Percentiles rank a stretch among this genome's conserved stretches.
Conservation (phyloP, 768 basidiomycete genomes). For the Glaciozyma antarctica region DNA sequence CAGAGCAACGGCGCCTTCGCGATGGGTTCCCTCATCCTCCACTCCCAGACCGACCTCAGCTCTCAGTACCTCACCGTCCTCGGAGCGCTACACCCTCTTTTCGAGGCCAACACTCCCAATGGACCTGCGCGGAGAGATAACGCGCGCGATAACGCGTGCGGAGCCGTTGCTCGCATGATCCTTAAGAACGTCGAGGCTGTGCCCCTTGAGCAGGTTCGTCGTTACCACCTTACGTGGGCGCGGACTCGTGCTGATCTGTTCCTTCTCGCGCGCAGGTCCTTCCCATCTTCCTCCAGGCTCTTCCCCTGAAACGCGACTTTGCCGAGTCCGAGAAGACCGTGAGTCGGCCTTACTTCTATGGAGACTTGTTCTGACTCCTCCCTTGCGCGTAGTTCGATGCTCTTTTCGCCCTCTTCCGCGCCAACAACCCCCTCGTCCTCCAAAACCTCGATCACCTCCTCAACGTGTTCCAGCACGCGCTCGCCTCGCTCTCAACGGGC, state of each 20-base stretch:
- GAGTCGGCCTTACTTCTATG: neutral
- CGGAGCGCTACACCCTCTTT: slow-evolving; percentile 67
- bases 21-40: slow-evolving; percentile 77
- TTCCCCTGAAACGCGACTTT: slow-evolving; percentile 79
- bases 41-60: slow-evolving; percentile 69
- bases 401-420: slow-evolving; percentile 76
- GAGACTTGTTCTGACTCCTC: slow-evolving; percentile 43
- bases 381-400: slow-evolving; percentile 69
- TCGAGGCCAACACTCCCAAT: slow-evolving; percentile 55
- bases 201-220: slow-evolving; percentile 87
- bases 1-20: slow-evolving; percentile 95
- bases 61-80: slow-evolving; percentile 72
- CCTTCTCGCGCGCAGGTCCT: slow-evolving; percentile 53
- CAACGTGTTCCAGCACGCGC: slow-evolving; percentile 65
- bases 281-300: slow-evolving; percentile 65
- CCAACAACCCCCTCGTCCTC: slow-evolving; percentile 58
- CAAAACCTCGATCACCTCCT: slow-evolving; percentile 72
- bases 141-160: slow-evolving; percentile 93
- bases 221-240: slow-evolving; percentile 64
- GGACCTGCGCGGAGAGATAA: slow-evolving; percentile 50
- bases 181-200: slow-evolving; percentile 64
- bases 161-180: slow-evolving; percentile 81
- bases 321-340: slow-evolving; percentile 49
- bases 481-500: slow-evolving; percentile 50
- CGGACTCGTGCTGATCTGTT: slow-evolving; percentile 37